Base-by-base conservation (phyloP, 2,329 filamentous ascomycete species). In the Cordyceps javanica region DNA sequence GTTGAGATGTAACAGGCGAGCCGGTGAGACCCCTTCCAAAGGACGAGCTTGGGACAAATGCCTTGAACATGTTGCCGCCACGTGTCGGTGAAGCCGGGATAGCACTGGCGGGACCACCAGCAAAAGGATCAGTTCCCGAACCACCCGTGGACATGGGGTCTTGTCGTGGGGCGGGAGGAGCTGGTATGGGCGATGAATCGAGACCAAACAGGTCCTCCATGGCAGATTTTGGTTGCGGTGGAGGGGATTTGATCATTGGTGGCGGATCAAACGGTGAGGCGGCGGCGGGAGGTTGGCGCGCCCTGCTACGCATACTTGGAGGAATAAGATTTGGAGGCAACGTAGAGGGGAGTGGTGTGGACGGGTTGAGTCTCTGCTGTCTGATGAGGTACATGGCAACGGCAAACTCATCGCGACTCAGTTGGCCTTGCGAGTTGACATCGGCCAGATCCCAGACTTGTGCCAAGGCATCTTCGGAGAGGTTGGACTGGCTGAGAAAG, bases 381-480 rank as follows among this genome's bases (percentile, higher is more conserved):
- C 92, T 85, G 65, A 99, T 97, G 52, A 99, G 79, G 69, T 95
- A 95, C 92, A 99, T 97, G 55, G 94, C 93, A 48, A 99, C 91
- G 0, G 94, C 91, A 69, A 99, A 99, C 66, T 96, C 92, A 64
- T 99, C 94, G 65, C 84, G 85, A 48, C 82, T 91, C 58, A 99
- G 77, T 58, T 88, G 87, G 11, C 94, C 94, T 64, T 92, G 89
- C 8, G 91, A 94, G 67, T 90, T 91, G 72, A 97, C 91, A 72
- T 99, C 94, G 14, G 94, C 88, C 30, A 99, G 82, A 70, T 99
- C 94, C 94, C 94, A 99, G 62, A 99, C 96, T 66, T 95, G 90
- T 30, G 94, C 94, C 55, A 99, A 78, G 10, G 84, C 85, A 66
- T 97, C 93, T 69, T 97, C 93, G 1, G 90, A 84, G 14, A 99